Conservation (phyloP, 179 eudicot species). For the Nepenthes alata region DNA sequence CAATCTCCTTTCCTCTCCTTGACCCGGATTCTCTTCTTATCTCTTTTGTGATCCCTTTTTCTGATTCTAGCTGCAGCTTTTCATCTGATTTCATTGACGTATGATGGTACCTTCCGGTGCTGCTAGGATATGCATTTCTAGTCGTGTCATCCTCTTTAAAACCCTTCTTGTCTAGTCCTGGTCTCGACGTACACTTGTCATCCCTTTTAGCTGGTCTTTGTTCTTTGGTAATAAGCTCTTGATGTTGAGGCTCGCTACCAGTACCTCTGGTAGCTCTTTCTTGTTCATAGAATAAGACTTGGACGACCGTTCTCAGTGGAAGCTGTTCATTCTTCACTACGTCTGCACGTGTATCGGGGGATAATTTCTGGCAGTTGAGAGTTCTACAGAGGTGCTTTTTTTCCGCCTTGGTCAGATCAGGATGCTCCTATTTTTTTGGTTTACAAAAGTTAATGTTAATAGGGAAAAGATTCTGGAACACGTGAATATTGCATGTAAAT, state of each 20-base stretch:
- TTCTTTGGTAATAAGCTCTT: conserved; percentile 3
- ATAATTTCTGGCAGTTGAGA: conserved; percentile 37
- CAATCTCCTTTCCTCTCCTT: conserved; percentile 10
- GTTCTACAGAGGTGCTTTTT: conserved; percentile 35
- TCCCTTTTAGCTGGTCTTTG: background rate
- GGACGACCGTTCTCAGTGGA: conserved; percentile 50
- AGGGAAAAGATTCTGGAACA: background rate
- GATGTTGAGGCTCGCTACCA: conserved; percentile 1
- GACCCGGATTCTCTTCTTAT: background rate
- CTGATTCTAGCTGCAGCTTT: conserved; percentile 7
- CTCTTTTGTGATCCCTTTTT: conserved; percentile 5
- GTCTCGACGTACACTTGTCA: conserved; percentile 5
- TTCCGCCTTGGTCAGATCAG: conserved; percentile 31
- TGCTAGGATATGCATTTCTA: conserved; percentile 9
- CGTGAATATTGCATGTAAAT: background rate
- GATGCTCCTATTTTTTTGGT: conserved; percentile 27
- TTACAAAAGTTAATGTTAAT: background rate
- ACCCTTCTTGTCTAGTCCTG: conserved; percentile 9
- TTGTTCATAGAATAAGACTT: conserved; percentile 44
- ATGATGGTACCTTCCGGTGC: conserved; percentile 2
- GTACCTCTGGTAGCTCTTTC: conserved; percentile 13
- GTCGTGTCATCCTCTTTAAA: conserved; percentile 5
- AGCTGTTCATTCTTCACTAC: conserved; percentile 48
- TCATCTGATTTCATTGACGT: conserved; percentile 4
- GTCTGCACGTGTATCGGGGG: conserved; percentile 28